Evolutionary conservation across 163 green algal species (phyloP).

Genomic region (Trebouxia gelatinosa): DNA sequence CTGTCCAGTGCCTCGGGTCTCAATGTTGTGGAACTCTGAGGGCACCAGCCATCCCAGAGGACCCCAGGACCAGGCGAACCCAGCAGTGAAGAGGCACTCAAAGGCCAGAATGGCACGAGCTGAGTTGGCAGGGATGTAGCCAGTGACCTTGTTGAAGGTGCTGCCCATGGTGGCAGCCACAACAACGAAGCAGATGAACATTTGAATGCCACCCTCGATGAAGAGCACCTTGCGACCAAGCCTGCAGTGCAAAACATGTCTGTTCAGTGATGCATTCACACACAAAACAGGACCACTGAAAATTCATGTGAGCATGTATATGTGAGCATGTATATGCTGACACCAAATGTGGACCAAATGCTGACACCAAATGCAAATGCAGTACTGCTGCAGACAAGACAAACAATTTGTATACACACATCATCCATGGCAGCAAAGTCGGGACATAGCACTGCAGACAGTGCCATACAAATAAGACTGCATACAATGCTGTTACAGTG

Average conservation of each 20-base stretch:
- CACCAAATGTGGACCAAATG: too few relatives aligned
- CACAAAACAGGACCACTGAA: too few relatives aligned
- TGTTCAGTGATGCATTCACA: constrained; percentile 8
- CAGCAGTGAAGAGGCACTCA: constrained; percentile 58
- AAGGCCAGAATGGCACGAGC: constrained; percentile 47
- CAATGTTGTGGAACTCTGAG: constrained; percentile 63
- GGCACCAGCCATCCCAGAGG: constrained; percentile 56
- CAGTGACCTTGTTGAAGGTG: constrained; percentile 11
- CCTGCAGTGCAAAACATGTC: constrained; percentile 43
- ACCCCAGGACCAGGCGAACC: constrained; percentile 66
- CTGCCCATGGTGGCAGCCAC: not conserved
- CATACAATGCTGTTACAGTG: too few relatives aligned
- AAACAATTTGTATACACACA: too few relatives aligned
- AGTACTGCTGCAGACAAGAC: too few relatives aligned
- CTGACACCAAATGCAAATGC: too few relatives aligned
- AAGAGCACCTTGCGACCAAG: constrained; percentile 53
- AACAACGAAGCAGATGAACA: constrained; percentile 49
- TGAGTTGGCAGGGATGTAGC: not conserved
- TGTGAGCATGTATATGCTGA: too few relatives aligned
- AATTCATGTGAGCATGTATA: not conserved
- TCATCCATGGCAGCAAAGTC: too few relatives aligned
- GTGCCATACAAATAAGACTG: too few relatives aligned
- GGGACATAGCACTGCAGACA: too few relatives aligned
- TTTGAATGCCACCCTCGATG: constrained; percentile 60
- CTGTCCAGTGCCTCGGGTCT: constrained; percentile 67